Evolutionary conservation across 202 grass and related monocot genomes (phyloP), one percentile per base, ranked within the genome.

Genomic region (Setaria italica): DNA sequence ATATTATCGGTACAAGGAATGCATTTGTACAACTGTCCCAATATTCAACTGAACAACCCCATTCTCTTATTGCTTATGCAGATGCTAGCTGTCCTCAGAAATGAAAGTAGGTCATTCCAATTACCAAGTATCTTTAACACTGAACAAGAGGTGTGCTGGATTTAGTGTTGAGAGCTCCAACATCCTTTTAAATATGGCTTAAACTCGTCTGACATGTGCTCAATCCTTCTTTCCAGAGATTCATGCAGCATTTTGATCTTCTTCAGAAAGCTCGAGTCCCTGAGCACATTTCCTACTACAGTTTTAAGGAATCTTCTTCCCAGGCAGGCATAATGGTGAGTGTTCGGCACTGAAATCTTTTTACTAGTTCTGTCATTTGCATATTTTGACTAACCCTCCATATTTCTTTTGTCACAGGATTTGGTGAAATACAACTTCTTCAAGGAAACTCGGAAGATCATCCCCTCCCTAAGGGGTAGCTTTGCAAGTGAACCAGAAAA

Each of bases 241-340:
- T 99, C 90, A 72, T 90, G 67, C 97, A 99, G 90, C 94, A 99
- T 88, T 99, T 99, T 72, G 97, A 97, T 79, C 91, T 94, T 37
- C 94, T 99, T 82, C 90, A 86, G 82, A 99, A 94, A 91, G 90
- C 94, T 59, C 90, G 82, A 78, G 74, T 99, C 45, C 92, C 94
- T 30, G 90, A 99, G 60, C 83, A 94, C 80, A 86, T 94, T 84
- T 88, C 92, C 4, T 99, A 92, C 88, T 92, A 87, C 68, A 91
- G 86, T 91, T 99, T 94, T 70, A 86, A 87, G 73, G 92, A 99
- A 91, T 91, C 97, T 25, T 90, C 87, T 55, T 82, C 71, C 21
- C 82, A 82, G 60, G 92, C 92, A 67, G 66, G 77, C 72, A 82
- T 99, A 72, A 78, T 82, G 74, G 97, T 99, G 56, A 94, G 94